Percentiles rank a stretch among this genome's conserved stretches.
Conservation (phyloP, 495 filamentous ascomycete species). For the Talaromyces borbonicus region DNA sequence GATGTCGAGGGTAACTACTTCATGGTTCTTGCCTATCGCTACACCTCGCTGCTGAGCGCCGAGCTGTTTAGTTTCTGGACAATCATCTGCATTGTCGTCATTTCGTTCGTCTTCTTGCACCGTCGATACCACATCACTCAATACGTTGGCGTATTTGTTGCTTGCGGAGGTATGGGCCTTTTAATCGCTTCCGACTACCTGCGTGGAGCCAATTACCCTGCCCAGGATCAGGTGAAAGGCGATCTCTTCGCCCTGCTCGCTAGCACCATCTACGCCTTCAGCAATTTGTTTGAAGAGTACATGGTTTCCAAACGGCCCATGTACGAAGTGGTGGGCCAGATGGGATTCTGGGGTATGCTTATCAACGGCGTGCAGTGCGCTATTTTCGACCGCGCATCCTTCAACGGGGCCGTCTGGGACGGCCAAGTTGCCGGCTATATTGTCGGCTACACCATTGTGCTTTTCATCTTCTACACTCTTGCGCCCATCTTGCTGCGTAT, state of each 20-base stretch:
- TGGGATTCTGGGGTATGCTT: slow-evolving; percentile 78
- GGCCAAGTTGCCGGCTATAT: slow-evolving; percentile 67
- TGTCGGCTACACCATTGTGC: slow-evolving; percentile 73
- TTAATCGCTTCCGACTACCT: slow-evolving; percentile 87
- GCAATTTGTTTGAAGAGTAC: slow-evolving; percentile 91
- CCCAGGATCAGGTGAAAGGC: slow-evolving; percentile 67
- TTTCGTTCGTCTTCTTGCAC: slow-evolving; percentile 71
- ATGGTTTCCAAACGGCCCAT: slow-evolving; percentile 76
- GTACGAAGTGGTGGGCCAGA: slow-evolving; percentile 88
- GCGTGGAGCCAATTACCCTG: slow-evolving; percentile 48
- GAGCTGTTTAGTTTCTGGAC: slow-evolving; percentile 99
- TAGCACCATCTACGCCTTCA: slow-evolving; percentile 84
- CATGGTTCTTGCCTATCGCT: slow-evolving; percentile 85
- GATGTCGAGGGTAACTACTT: slow-evolving; percentile 99
- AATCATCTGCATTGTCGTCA: slow-evolving; percentile 81
- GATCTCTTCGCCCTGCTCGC: slow-evolving; percentile 86
- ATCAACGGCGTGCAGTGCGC: slow-evolving; percentile 87
- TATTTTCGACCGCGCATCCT: slow-evolving; percentile 77
- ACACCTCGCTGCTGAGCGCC: slow-evolving; percentile 81
- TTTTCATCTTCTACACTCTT: slow-evolving; percentile 77
- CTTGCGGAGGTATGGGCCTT: slow-evolving; percentile 85
- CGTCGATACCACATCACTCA: slow-evolving; percentile 86
- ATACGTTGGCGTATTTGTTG: slow-evolving; percentile 76
- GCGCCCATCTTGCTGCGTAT: slow-evolving; percentile 83
- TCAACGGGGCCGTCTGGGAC: slow-evolving; percentile 53